These are phyloP conservation scores for Fomitiporia mediterranea DNA, from an alignment of 1,284 basidiomycete species.

Conservation along the genomic window DNA sequence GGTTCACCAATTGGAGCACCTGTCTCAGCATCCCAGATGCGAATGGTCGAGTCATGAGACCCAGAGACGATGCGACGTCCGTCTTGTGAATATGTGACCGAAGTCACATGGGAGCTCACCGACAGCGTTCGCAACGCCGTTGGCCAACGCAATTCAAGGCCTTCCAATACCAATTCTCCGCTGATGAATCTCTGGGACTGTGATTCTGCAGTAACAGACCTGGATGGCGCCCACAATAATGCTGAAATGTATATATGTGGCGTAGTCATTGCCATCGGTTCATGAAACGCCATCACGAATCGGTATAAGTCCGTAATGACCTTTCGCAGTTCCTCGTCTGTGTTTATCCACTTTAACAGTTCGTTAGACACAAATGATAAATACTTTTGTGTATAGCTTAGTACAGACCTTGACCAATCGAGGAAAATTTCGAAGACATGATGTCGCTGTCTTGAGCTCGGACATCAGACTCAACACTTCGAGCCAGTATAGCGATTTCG, in stretches of 20 bases:
- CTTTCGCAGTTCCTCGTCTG: not conserved
- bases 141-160: too few relatives aligned
- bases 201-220: too few relatives aligned
- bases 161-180: too few relatives aligned
- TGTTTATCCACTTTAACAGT: not conserved
- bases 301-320: not conserved
- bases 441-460: not conserved
- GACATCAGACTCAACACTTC: not conserved
- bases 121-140: too few relatives aligned
- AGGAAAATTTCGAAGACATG: not conserved
- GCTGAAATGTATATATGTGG: constrained; percentile 6
- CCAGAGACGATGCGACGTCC: too few relatives aligned
- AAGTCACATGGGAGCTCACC: too few relatives aligned
- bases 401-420: not conserved
- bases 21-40: too few relatives aligned
- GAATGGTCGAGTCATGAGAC: too few relatives aligned
- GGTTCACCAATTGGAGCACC: too few relatives aligned
- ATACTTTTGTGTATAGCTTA: not conserved
- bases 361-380: not conserved
- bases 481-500: not conserved
- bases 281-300: not conserved
- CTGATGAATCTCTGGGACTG: too few relatives aligned
- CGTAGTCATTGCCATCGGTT: not conserved
- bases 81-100: too few relatives aligned
- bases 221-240: not conserved